Base-by-base conservation (phyloP, 371 early-diverging fungal species). In the Saksenaea oblongispora region DNA sequence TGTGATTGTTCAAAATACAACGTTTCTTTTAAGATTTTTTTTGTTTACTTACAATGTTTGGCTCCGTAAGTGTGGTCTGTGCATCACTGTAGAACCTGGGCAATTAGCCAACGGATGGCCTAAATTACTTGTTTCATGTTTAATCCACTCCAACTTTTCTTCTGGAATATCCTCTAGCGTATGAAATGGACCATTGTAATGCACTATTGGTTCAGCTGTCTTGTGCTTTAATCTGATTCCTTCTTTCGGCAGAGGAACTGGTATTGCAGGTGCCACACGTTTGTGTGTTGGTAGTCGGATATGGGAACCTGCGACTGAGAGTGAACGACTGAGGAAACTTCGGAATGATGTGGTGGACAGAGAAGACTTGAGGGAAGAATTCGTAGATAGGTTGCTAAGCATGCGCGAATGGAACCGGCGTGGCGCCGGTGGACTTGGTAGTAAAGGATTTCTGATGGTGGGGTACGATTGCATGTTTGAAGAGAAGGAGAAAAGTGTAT, bases 121-220 rank as follows among this genome's bases (percentile, higher is more conserved):
- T 36, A 58, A 31, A 42, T 58, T 58, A 1, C 64, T 59, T 26
- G 61, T 58, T 24, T 73, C 71, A n/a, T 75, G 65, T 34, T 71
- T 71, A n/a, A 75, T 69, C 75, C 75, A 75, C 24, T 61, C 59
- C 14, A 75, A 28, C 10, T 69, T 75, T 18, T 75, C 75, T 4
- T 62, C 47, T 1, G 75, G 67, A 14, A 75, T 53, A 1, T 66
- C 56, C 3, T 75, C 75, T 24, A 71, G 31, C 3, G 75, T 71
- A 34, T 71, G 69, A 51, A 27, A 59, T 0, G 72, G 67, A 1
- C 75, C 75, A 39, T 75, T 75, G 56, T 75, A 75, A 47, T 75
- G 72, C 10, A 75, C 72, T 1, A 65, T 56, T 11, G 75, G 71
- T 22, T 69, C 69, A 2, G 37, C 53, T 22, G 34, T 57, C 4